These are phyloP conservation scores for Syzygium malaccense DNA, from an alignment of 441 rosid species.

Conservation along the genomic window DNA sequence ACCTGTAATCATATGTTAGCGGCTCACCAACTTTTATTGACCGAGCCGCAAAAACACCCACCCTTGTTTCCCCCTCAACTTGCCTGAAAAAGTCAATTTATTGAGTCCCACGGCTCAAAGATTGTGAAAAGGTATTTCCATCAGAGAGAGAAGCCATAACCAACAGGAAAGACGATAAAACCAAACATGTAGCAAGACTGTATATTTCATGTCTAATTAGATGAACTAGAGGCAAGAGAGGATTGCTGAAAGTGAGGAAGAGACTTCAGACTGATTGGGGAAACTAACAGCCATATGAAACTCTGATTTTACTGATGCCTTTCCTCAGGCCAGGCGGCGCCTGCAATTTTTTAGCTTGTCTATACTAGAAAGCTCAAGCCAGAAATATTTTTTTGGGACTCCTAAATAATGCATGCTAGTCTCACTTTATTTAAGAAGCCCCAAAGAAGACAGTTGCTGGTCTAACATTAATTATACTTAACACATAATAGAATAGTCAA, in stretches of 20 bases:
- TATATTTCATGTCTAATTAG: background rate
- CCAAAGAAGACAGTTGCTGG: background rate
- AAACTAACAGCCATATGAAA: background rate
- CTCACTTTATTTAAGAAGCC: background rate
- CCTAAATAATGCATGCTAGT: background rate
- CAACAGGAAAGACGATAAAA: background rate
- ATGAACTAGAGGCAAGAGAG: background rate
- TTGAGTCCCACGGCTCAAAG: background rate
- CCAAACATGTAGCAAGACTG: background rate
- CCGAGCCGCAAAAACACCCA: slow-evolving; percentile 91
- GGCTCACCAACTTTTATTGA: slow-evolving; percentile 74
- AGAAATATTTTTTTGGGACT: background rate
- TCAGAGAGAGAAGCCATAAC: background rate
- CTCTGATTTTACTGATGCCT: background rate
- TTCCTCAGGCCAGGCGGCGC: background rate
- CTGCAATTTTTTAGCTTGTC: background rate
- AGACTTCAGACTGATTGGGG: background rate
- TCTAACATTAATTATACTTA: background rate
- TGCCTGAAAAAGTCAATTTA: slow-evolving; percentile 44
- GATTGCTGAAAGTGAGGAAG: background rate
- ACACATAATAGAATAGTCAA: background rate
- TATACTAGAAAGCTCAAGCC: background rate
- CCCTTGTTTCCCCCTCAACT: slow-evolving; percentile 86
- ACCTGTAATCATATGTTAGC: slow-evolving; percentile 95
- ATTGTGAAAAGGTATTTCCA: background rate